A percentile compares a stretch with the other conserved stretches of the same genome.
These are phyloP conservation scores for Acacia melanoxylon DNA, from an alignment of 306 rosid genomes.

Conservation along the genomic window DNA sequence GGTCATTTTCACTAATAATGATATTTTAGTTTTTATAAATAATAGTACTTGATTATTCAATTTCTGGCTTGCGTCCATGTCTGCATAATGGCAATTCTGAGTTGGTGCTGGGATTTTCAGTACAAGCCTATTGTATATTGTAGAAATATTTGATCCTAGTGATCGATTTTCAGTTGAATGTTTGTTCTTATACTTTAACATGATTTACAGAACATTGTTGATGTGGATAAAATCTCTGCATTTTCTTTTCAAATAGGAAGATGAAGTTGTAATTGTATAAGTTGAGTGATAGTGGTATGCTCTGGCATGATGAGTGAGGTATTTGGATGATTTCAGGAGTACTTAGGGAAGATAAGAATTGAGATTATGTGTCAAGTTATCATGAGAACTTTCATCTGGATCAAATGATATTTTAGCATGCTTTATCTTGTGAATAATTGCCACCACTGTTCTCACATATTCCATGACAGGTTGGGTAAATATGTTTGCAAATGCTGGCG, in stretches of 20 bases:
- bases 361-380: background rate
- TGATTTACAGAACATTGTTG: background rate
- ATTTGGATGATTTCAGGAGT: background rate
- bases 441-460: slow-evolving; percentile 27
- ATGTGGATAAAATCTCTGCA: background rate
- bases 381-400: background rate
- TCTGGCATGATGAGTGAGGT: background rate
- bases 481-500: slow-evolving; percentile 97
- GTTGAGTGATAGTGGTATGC: background rate
- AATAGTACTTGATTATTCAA: background rate
- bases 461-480: slow-evolving; percentile 91
- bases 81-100: background rate
- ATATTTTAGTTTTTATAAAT: background rate
- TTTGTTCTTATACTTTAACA: background rate
- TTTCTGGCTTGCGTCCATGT: background rate
- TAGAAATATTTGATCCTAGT: slow-evolving; percentile 11
- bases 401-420: background rate
- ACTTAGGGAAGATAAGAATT: slow-evolving; percentile 17
- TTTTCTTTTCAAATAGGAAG: background rate
- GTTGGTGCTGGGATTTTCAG: background rate
- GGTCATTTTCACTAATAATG: background rate
- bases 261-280: background rate
- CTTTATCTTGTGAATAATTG: slow-evolving; percentile 13
- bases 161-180: background rate
- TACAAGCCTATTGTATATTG: background rate